These are phyloP conservation scores for Pythium volutum DNA, from an alignment of 352 stramenopile species.

Conservation along the genomic window DNA sequence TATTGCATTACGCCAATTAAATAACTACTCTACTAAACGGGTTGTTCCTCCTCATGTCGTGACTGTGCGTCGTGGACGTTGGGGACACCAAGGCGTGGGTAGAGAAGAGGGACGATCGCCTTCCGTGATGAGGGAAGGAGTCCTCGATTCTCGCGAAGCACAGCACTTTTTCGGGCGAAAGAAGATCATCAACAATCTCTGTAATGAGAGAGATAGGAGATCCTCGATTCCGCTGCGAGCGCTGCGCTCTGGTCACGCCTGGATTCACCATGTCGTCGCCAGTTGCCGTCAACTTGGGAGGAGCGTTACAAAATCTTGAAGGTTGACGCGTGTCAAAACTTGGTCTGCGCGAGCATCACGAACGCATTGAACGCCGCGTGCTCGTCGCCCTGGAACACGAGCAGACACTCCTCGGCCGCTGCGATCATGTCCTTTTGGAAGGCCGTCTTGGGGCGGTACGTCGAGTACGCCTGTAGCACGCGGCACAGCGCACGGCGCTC, in stretches of 20 bases:
- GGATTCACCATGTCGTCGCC: not conserved
- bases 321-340: slow-evolving; percentile 17
- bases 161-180: not conserved
- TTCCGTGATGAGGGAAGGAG: slow-evolving; percentile 35
- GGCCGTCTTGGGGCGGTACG: slow-evolving; percentile 15
- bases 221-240: slow-evolving; percentile 11
- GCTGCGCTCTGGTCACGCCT: too few relatives aligned
- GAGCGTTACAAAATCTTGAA: too few relatives aligned
- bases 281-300: not conserved
- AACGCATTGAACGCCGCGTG: slow-evolving; percentile 34
- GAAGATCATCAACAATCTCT: slow-evolving; percentile 28
- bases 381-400: slow-evolving; percentile 34
- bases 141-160: slow-evolving; percentile 19
- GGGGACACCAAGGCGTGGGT: not conserved
- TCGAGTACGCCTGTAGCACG: slow-evolving; percentile 31
- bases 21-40: not conserved
- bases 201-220: slow-evolving; percentile 33
- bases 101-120: slow-evolving; percentile 22
- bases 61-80: not conserved
- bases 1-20: not conserved
- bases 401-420: slow-evolving; percentile 30
- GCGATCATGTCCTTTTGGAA: slow-evolving; percentile 36
- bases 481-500: slow-evolving; percentile 29
- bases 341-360: slow-evolving; percentile 21
- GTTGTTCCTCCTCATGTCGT: too few relatives aligned